phyloP scores from a whole-genome alignment of 75 land plant genomes.

The Picea glauca region DNA sequence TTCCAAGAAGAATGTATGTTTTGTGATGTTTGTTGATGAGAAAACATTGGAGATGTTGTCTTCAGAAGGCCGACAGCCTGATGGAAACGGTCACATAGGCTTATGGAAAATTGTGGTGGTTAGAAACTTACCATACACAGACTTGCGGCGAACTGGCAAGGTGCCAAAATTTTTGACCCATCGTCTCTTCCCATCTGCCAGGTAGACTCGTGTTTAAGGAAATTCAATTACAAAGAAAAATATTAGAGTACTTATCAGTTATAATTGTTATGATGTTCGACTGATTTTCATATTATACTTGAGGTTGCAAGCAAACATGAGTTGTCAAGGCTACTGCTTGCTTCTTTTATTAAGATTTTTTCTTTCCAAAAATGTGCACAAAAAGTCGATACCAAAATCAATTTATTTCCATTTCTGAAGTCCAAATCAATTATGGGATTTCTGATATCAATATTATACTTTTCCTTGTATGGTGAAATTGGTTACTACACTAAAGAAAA shows the following conservation, averaged over 20 bases:
- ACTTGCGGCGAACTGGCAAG: conserved; percentile 86
- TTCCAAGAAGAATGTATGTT: conserved; percentile 82
- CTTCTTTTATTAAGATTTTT: not conserved
- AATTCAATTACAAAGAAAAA: not conserved
- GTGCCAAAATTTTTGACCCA: conserved; percentile 90
- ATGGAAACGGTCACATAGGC: conserved; percentile 67
- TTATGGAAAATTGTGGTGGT: conserved; percentile 87
- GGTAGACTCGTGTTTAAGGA: conserved; percentile 32
- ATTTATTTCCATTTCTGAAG: not conserved
- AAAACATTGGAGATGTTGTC: conserved; percentile 53
- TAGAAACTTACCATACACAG: conserved; percentile 78
- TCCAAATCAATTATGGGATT: not conserved
- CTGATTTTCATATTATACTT: not conserved
- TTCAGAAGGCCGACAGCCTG: conserved; percentile 57
- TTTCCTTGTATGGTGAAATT: too few species aligned
- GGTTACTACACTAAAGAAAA: too few species aligned
- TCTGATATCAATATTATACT: too few species aligned
- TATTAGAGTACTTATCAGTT: not conserved
- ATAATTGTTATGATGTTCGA: not conserved
- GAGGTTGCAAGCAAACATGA: not conserved
- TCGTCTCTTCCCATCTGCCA: conserved; percentile 89
- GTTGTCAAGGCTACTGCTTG: not conserved
- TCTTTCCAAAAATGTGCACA: not conserved
- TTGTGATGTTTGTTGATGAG: conserved; percentile 95
- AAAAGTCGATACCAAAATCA: not conserved